Evolutionary conservation across 768 basidiomycete species (phyloP).

Genomic region (Auricularia auricula-judae): DNA sequence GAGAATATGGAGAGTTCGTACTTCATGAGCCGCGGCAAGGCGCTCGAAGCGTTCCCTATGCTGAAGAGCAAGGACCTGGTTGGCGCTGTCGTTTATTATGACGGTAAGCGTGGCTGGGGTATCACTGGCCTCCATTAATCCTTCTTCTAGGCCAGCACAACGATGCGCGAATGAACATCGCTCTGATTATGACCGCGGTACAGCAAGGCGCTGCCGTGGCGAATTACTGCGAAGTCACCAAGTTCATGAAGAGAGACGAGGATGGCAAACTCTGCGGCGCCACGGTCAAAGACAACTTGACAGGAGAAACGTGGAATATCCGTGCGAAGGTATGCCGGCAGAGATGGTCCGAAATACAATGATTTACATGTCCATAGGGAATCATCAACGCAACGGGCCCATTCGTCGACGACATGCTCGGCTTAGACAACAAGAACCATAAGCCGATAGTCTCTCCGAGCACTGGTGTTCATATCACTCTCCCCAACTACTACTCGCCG

Average conservation of each 20-base stretch:
- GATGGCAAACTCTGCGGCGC: constrained; percentile 63
- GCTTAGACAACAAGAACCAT: constrained; percentile 66
- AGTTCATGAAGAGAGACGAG: constrained; percentile 52
- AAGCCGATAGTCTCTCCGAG: constrained; percentile 86
- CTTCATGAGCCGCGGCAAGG: constrained; percentile 89
- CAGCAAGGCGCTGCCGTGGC: constrained; percentile 78
- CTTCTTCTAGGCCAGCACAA: constrained; percentile 77
- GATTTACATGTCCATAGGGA: constrained; percentile 35
- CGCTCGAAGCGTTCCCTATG: constrained; percentile 93
- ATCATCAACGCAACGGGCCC: constrained; percentile 97
- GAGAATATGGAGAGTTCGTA: constrained; percentile 97
- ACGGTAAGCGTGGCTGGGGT: constrained; percentile 42
- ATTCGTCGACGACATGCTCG: constrained; percentile 76
- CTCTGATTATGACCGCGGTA: constrained; percentile 88
- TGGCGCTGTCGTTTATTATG: constrained; percentile 94
- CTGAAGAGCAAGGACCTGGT: constrained; percentile 85
- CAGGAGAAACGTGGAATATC: constrained; percentile 73
- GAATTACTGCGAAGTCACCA: constrained; percentile 83
- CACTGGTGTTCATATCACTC: constrained; percentile 89
- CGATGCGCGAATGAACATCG: constrained; percentile 96
- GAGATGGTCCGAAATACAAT: too few relatives aligned
- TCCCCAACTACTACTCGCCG: constrained; percentile 95
- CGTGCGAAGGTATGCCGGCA: constrained; percentile 51
- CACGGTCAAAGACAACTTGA: constrained; percentile 67
- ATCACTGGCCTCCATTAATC: neutral